Base-by-base conservation (phyloP, 2,329 filamentous ascomycete species). In the Alternaria hordeiaustralica region DNA sequence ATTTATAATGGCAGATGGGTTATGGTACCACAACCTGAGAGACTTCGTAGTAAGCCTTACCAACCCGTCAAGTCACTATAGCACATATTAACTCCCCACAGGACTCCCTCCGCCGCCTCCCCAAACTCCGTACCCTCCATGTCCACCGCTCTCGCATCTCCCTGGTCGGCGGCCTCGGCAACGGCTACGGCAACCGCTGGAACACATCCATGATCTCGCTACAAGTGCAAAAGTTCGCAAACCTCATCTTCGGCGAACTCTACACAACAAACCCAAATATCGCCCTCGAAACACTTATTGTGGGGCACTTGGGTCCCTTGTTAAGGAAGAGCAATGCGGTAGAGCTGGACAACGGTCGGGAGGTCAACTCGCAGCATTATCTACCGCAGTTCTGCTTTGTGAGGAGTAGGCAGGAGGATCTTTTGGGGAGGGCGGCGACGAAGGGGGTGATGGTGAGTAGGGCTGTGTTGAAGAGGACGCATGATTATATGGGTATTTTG, bases 1-100 rank as follows among this genome's bases (percentile, higher is more conserved):
- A 10, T 36, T 36, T 10, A 8, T 36, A 8, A n/a, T 36, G 33
- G 33, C 33, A n/a, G 33, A 36, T 15, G 13, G 30, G 33, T 2
- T 36, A 15, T 36, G 33, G 33, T 36, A 36, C 15, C 13, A n/a
- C 7, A 36, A 36, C 33, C 15, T 36, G 15, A n/a, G 15, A 5
- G 33, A 36, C 33, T 36, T 36, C 8, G 33, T 36, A 36, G 33
- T 36, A 36, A 36, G 33, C 4, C 7, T 0, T n/a, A n/a, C 13
- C 15, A 15, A 2, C 7, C 15, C 1, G 1, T 15, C 6, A n/a
- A n/a, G 1, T 9, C 2, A n/a, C 7, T 0, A n/a, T n/a, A 1
- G 2, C 7, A 8, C 3, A 36, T 9, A n/a, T 3, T n/a, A 4
- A 36, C 7, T 4, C 33, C 15, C 15, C 8, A 36, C 33, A n/a